A percentile compares a stretch with the other conserved stretches of the same genome.
phyloP scores from a whole-genome alignment of 1,139 yeast genomes.

The Insectozyma bohioensis region DNA sequence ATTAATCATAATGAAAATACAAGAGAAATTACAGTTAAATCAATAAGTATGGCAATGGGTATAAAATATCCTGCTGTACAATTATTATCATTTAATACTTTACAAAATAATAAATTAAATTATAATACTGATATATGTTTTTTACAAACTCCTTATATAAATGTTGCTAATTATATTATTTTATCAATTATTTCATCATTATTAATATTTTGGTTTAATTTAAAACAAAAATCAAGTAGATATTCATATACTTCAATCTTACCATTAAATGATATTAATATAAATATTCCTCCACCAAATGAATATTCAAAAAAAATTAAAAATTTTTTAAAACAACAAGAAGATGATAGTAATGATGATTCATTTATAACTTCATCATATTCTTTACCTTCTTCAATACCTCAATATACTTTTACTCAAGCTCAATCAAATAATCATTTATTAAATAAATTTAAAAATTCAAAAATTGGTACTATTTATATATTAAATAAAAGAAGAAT shows the following conservation, averaged over 20 bases:
- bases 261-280: constrained; percentile 13
- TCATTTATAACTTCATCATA: constrained; percentile 3
- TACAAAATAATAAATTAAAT: constrained; percentile 16
- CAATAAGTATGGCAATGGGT: constrained; percentile 64
- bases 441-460: constrained; percentile 6
- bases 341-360: constrained; percentile 12
- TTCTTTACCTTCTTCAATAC: constrained; percentile 13
- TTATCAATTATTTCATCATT: constrained; percentile 37
- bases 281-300: constrained; percentile 8
- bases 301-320: constrained; percentile 21
- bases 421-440: constrained; percentile 2
- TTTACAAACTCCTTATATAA: constrained; percentile 49
- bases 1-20: constrained; percentile 29
- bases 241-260: constrained; percentile 15
- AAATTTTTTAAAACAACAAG: constrained; percentile 25
- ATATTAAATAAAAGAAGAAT: constrained; percentile 8
- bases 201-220: constrained; percentile 30
- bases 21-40: constrained; percentile 53
- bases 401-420: constrained; percentile 16
- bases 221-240: constrained; percentile 16
- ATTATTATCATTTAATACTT: constrained; percentile 31
- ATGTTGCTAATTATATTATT: constrained; percentile 37
- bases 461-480: constrained; percentile 9
- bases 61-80: constrained; percentile 55
- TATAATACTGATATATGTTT: constrained; percentile 48